Evolutionary conservation across 306 rosid species (phyloP), one percentile per base, ranked within the genome.

Genomic region (Corylus avellana): DNA sequence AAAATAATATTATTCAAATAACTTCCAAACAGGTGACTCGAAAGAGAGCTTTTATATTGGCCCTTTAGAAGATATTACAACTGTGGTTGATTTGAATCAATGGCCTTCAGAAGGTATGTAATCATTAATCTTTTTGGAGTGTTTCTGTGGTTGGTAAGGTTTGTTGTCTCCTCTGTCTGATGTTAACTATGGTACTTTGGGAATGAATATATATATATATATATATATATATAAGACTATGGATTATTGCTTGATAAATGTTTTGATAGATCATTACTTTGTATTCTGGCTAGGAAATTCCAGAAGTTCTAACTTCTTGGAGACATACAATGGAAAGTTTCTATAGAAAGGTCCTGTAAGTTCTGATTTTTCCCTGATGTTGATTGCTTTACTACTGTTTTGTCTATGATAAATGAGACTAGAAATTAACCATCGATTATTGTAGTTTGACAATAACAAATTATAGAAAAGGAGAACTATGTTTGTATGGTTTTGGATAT

Each of bases 31-130:
- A 94, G 98, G 98, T 74, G 98, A 91, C 81, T 78, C 85, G 17
- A 92, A 92, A 84, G 98, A 92, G 89, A 85, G 91, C 75, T 92
- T 57, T 80, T 85, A 86, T 64, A 79, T 94, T 77, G 97, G 97
- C 37, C 74, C 91, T 83, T 25, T 91, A 71, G 93, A 74, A 63
- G 93, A 90, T 29, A 66, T n/a, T 66, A 44, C 75, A 11, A 72
- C 75, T 80, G 66, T 61, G 16, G 69, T 2, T 68, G 35, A 74
- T 66, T 83, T 91, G 49, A 94, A 94, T 85, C 97, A 91, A 82
- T 94, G 98, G 98, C 98, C 97, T 77, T 79, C 91, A 57, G 64
- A 84, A 78, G 98, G 97, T 94, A 76, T 47, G 59, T 1, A 7
- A 16, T 44, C 12, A 1, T 10, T 14, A 51, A 63, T 32, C 20